Percentiles rank a stretch among this genome's conserved stretches.
These are phyloP conservation scores for Suillus placidus DNA, from an alignment of 768 basidiomycete species.

Conservation along the genomic window DNA sequence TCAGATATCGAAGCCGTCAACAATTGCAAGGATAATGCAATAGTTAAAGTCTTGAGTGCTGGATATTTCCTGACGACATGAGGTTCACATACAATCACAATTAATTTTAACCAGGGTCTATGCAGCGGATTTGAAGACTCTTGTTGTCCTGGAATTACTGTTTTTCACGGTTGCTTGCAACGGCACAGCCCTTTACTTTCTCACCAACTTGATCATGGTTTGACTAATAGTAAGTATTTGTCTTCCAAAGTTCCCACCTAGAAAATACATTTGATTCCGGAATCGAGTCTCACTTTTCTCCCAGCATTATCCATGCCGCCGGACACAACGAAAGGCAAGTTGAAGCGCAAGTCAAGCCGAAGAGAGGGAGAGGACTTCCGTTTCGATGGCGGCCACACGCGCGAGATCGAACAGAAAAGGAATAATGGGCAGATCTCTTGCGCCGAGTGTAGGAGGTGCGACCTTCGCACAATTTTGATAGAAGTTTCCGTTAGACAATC, in stretches of 20 bases:
- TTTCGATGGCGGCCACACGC: conserved; percentile 55
- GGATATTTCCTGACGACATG: background rate
- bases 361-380: conserved; percentile 54
- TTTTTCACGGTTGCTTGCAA: conserved; percentile 2
- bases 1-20: no score
- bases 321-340: conserved; percentile 53
- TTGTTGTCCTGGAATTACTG: background rate
- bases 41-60: background rate
- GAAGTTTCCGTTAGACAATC: conserved; percentile 25
- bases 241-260: conserved; percentile 19
- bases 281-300: conserved; percentile 11
- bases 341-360: conserved; percentile 51
- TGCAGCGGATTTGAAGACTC: background rate
- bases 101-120: background rate
- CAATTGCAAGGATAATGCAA: background rate
- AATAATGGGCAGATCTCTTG: conserved; percentile 77
- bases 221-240: conserved; percentile 3
- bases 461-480: conserved; percentile 45
- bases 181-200: background rate
- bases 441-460: conserved; percentile 80
- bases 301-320: conserved; percentile 49
- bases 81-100: no score
- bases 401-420: conserved; percentile 76
- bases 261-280: conserved; percentile 18
- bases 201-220: conserved; percentile 20